Evolutionary conservation across 2,329 filamentous ascomycete genomes (phyloP).

Genomic region (Aureobasidium sp.): DNA sequence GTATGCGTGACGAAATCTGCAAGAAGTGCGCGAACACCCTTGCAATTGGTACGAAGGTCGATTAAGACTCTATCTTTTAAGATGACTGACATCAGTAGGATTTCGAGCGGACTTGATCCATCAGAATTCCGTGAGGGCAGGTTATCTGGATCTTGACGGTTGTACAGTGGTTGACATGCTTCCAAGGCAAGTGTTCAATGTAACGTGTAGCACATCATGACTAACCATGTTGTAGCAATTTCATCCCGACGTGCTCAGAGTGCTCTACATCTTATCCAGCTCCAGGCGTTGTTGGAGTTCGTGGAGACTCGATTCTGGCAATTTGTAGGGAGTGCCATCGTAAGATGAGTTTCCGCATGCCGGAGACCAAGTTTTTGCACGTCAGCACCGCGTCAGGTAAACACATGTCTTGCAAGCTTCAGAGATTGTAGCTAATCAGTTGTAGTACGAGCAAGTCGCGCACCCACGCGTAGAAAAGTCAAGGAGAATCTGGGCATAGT

Average conservation of each 20-base stretch:
- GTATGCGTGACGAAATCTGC: slow-evolving; percentile 41
- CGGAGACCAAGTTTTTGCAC: slow-evolving; percentile 68
- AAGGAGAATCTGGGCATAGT: slow-evolving; percentile 47
- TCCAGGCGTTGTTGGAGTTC: slow-evolving; percentile 61
- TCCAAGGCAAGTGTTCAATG: slow-evolving; percentile 42
- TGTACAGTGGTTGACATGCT: slow-evolving; percentile 70
- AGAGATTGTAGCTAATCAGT: not conserved
- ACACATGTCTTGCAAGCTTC: not conserved
- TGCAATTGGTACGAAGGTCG: slow-evolving; percentile 31
- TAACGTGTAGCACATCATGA: not conserved
- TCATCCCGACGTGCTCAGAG: slow-evolving; percentile 66
- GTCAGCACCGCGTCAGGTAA: slow-evolving; percentile 46
- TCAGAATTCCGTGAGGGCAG: slow-evolving; percentile 62
- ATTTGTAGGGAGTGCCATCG: slow-evolving; percentile 72
- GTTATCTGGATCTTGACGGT: slow-evolving; percentile 68
- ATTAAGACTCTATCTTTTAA: not conserved
- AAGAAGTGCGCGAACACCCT: slow-evolving; percentile 46
- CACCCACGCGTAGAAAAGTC: slow-evolving; percentile 24
- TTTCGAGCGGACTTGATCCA: slow-evolving; percentile 62
- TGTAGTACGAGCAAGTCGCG: slow-evolving; percentile 22
- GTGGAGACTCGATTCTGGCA: slow-evolving; percentile 64
- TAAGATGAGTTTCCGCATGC: slow-evolving; percentile 72
- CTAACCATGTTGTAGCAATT: slow-evolving; percentile 45
- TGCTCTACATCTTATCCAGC: slow-evolving; percentile 61
- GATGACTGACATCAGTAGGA: slow-evolving; percentile 16